These are phyloP conservation scores for Penicillium egyptiacum DNA, from an alignment of 495 filamentous ascomycete species.

Conservation along the genomic window DNA sequence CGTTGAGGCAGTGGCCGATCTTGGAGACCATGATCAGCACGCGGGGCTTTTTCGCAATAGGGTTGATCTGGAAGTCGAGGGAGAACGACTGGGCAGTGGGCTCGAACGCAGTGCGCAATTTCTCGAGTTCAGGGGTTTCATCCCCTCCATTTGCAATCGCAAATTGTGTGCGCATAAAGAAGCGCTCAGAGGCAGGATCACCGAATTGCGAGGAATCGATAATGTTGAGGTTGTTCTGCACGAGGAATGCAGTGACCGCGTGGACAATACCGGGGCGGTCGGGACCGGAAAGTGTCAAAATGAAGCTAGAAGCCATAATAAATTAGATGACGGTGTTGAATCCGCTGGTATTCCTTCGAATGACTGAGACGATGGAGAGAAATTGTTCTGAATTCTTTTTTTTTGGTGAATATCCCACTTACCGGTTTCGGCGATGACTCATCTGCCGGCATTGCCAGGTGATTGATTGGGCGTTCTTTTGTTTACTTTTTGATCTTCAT, in stretches of 20 bases:
- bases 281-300: constrained; percentile 72
- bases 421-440: constrained; percentile 11
- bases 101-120: constrained; percentile 47
- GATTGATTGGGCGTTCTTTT: not conserved
- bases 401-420: constrained; percentile 3
- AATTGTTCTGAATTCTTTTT: not conserved
- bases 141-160: constrained; percentile 41
- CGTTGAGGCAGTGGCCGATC: constrained; percentile 77
- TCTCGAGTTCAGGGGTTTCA: constrained; percentile 42
- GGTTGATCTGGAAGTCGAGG: constrained; percentile 63
- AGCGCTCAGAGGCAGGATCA: constrained; percentile 61
- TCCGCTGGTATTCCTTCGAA: constrained; percentile 9
- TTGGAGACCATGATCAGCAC: constrained; percentile 81
- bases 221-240: constrained; percentile 66
- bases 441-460: not conserved
- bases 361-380: not conserved
- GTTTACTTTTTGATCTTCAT: not conserved
- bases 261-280: constrained; percentile 75
- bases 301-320: constrained; percentile 55
- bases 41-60: constrained; percentile 60
- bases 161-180: constrained; percentile 80
- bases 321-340: constrained; percentile 37
- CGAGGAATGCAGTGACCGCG: constrained; percentile 70
- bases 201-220: constrained; percentile 73
- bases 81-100: constrained; percentile 55